Percentiles rank a stretch among this genome's conserved stretches.
Evolutionary conservation across 306 rosid species (phyloP).

Genomic region (Corylus americana): DNA sequence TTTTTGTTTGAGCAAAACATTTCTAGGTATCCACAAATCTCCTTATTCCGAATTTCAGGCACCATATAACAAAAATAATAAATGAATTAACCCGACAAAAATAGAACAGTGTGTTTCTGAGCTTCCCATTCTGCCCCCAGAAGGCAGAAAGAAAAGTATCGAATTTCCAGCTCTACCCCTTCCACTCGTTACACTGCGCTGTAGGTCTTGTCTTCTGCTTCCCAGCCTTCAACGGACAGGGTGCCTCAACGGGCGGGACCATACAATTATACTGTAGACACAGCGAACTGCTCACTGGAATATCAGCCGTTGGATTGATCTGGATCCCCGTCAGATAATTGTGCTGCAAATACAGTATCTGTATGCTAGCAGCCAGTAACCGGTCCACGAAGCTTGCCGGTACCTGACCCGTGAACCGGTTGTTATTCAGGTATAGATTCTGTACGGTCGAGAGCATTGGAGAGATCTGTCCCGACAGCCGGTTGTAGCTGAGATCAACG

Average conservation of each 20-base stretch:
- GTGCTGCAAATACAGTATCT: slow-evolving; percentile 85
- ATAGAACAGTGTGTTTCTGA: not conserved
- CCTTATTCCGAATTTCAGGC: slow-evolving; percentile 36
- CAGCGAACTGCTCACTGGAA: slow-evolving; percentile 81
- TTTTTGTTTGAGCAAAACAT: not conserved
- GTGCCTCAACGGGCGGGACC: slow-evolving; percentile 89
- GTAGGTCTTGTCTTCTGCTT: slow-evolving; percentile 71
- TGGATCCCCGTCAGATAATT: slow-evolving; percentile 86
- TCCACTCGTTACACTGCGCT: slow-evolving; percentile 76
- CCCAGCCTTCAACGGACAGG: slow-evolving; percentile 85
- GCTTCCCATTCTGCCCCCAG: slow-evolving; percentile 25
- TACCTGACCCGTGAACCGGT: slow-evolving; percentile 82
- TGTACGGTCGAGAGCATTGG: slow-evolving; percentile 74
- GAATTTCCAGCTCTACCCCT: slow-evolving; percentile 43
- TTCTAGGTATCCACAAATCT: slow-evolving; percentile 54
- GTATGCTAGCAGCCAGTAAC: slow-evolving; percentile 63
- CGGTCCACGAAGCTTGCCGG: slow-evolving; percentile 77
- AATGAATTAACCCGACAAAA: slow-evolving; percentile 25
- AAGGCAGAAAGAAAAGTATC: no score
- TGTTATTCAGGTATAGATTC: slow-evolving; percentile 79
- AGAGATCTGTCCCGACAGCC: slow-evolving; percentile 69
- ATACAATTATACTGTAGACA: slow-evolving; percentile 95
- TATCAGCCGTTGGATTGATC: slow-evolving; percentile 94
- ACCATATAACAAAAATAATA: slow-evolving; percentile 36
- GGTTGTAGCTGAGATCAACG: slow-evolving; percentile 87